These are phyloP conservation scores for Kwoniella shivajii DNA, from an alignment of 1,284 basidiomycete genomes.

Conservation along the genomic window DNA sequence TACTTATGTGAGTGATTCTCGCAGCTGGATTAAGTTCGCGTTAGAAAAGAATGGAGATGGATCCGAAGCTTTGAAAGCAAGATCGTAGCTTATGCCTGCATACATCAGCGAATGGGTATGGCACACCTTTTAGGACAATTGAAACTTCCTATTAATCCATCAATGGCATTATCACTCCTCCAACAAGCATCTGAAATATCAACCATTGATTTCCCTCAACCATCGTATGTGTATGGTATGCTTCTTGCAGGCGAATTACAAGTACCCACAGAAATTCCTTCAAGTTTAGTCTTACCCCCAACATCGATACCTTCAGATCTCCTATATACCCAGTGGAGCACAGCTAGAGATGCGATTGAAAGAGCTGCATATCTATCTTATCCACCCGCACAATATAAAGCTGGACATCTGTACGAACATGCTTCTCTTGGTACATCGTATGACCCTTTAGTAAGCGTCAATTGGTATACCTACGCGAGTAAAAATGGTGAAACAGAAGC, in stretches of 20 bases:
- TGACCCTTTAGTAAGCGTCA: slow-evolving; percentile 85
- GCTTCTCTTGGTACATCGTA: slow-evolving; percentile 82
- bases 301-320: slow-evolving; percentile 40
- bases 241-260: slow-evolving; percentile 77
- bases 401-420: slow-evolving; percentile 89
- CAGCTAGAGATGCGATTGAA: slow-evolving; percentile 68
- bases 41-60: too few relatives aligned
- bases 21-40: too few relatives aligned
- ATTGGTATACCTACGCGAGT: slow-evolving; percentile 83
- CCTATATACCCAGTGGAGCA: slow-evolving; percentile 48
- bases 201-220: slow-evolving; percentile 75
- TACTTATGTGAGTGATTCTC: slow-evolving; percentile 72
- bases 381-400: slow-evolving; percentile 87
- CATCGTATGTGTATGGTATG: slow-evolving; percentile 77
- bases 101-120: slow-evolving; percentile 80
- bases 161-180: slow-evolving; percentile 70
- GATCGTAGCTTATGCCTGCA: too few relatives aligned
- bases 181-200: slow-evolving; percentile 74
- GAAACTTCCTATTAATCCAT: slow-evolving; percentile 61
- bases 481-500: slow-evolving; percentile 87
- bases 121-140: slow-evolving; percentile 87
- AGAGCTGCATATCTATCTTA: slow-evolving; percentile 84
- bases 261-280: slow-evolving; percentile 58
- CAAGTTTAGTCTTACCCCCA: slow-evolving; percentile 61
- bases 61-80: too few relatives aligned